Evolutionary conservation across 2,329 filamentous ascomycete species (phyloP).

Genomic region (Fusarium miscanthi): DNA sequence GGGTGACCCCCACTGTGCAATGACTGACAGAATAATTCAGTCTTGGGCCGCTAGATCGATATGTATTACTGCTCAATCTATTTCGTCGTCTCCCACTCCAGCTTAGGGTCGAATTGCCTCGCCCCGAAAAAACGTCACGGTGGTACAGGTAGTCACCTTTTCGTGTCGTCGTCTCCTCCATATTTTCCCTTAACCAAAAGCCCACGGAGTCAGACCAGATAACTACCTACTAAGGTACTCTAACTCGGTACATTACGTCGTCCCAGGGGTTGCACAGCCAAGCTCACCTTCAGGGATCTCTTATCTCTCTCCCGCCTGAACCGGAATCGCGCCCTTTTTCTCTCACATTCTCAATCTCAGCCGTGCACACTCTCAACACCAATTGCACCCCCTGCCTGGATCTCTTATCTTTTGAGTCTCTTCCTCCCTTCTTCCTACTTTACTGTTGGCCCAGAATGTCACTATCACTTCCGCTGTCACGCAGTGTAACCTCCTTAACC

Average conservation of each 20-base stretch:
- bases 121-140: constrained; percentile 23
- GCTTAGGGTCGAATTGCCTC: constrained; percentile 14
- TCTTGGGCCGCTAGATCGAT: fast-evolving
- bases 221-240: not conserved
- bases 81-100: not conserved
- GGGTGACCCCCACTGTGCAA: constrained; percentile 28
- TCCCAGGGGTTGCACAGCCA: constrained; percentile 9
- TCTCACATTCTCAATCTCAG: constrained; percentile 10
- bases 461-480: constrained; percentile 7
- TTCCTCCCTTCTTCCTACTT: constrained; percentile 9
- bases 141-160: constrained; percentile 2
- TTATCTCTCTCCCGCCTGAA: constrained; percentile 25
- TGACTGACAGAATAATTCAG: not conserved
- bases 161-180: not conserved
- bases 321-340: constrained; percentile 4
- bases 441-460: constrained; percentile 15
- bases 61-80: not conserved
- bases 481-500: constrained; percentile 12
- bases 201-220: not conserved
- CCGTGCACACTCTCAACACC: constrained; percentile 3
- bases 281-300: constrained; percentile 22
- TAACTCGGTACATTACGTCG: constrained; percentile 3
- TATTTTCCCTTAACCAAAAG: not conserved
- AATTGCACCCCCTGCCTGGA: constrained; percentile 20
- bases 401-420: constrained; percentile 25